Percentiles rank a stretch among this genome's conserved stretches.
These are phyloP conservation scores for Avicennia marina DNA, from an alignment of 257 asterid species.

Conservation along the genomic window DNA sequence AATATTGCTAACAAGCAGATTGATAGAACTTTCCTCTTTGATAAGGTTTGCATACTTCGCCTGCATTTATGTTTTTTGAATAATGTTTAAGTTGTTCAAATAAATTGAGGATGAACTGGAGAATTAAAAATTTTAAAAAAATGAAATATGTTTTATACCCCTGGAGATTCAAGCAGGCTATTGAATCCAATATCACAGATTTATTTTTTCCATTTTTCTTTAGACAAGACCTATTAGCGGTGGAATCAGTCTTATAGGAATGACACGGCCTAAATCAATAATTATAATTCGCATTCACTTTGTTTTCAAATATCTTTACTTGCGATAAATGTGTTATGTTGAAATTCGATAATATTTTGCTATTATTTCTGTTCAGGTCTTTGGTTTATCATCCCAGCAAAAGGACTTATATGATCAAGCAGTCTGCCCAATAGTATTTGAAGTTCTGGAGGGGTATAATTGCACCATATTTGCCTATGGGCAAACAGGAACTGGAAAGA, in stretches of 20 bases:
- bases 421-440: constrained; percentile 82
- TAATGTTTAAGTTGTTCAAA: background rate
- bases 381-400: constrained; percentile 88
- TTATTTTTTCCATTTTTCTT: too few species aligned
- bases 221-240: too few species aligned
- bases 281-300: too few species aligned
- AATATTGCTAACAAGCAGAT: constrained; percentile 97
- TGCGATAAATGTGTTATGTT: background rate
- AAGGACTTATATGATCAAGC: constrained; percentile 88
- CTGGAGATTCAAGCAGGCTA: background rate
- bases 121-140: background rate
- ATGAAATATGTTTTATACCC: background rate
- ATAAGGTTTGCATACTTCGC: constrained; percentile 52
- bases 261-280: too few species aligned
- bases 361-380: constrained; percentile 51
- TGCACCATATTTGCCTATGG: constrained; percentile 99
- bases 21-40: constrained; percentile 88
- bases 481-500: constrained; percentile 98
- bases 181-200: background rate
- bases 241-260: background rate
- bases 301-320: too few species aligned
- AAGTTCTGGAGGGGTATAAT: constrained; percentile 95
- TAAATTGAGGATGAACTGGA: background rate
- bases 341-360: background rate
- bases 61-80: constrained; percentile 2